phyloP scores from a whole-genome alignment of 345 rosid species.

The Linum lewisii region DNA sequence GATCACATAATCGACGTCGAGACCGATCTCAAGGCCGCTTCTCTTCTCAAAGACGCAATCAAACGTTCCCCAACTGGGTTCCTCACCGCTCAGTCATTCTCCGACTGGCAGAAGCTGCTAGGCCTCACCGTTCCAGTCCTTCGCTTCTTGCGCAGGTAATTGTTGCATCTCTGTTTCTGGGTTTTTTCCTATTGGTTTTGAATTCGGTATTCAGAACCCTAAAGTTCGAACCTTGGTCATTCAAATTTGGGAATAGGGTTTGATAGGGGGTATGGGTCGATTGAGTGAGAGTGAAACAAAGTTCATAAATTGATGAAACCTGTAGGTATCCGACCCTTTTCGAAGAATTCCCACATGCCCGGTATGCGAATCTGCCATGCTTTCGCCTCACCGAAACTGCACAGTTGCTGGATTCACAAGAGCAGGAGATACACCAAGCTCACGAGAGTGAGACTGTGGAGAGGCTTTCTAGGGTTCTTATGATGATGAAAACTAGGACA shows the following conservation, averaged over 20 bases:
- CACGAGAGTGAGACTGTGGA: conserved; percentile 63
- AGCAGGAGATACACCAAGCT: conserved; percentile 52
- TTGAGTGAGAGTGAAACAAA: too few species aligned
- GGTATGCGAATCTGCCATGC: conserved; percentile 76
- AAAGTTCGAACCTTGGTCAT: too few species aligned
- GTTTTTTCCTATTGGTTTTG: too few species aligned
- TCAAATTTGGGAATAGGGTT: too few species aligned
- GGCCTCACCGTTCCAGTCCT: conserved; percentile 94
- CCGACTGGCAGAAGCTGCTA: conserved; percentile 88
- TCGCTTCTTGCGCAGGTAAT: conserved; percentile 80
- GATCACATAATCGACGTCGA: conserved; percentile 82
- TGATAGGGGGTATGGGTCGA: too few species aligned
- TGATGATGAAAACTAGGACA: conserved; percentile 77
- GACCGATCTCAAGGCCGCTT: conserved; percentile 90
- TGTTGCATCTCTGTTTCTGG: not conserved
- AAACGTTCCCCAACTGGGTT: conserved; percentile 78
- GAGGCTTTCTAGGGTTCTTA: conserved; percentile 68
- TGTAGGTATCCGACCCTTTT: conserved; percentile 87
- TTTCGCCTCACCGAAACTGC: conserved; percentile 81
- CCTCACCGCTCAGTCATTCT: conserved; percentile 78
- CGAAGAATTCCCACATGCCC: conserved; percentile 75
- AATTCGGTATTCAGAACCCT: too few species aligned
- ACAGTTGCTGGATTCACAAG: conserved; percentile 63
- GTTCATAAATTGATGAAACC: not conserved
- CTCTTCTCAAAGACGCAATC: conserved; percentile 81